phyloP scores from a whole-genome alignment of 2,329 filamentous ascomycete species.

The Colletotrichum sidae region DNA sequence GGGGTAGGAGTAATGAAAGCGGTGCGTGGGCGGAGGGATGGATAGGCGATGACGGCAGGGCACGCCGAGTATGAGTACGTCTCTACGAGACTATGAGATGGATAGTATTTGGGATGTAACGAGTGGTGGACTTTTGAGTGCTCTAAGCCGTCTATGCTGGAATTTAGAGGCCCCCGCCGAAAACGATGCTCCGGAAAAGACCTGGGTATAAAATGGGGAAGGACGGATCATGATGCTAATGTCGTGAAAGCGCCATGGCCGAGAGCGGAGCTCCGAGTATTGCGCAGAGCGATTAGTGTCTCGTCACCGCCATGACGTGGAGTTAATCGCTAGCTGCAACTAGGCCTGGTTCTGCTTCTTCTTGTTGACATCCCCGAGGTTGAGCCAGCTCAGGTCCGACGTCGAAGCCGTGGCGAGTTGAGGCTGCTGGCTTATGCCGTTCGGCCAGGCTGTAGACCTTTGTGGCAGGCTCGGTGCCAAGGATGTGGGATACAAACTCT shows the following conservation, averaged over 20 bases:
- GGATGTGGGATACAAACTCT: slow-evolving; percentile 56
- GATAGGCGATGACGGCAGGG: slow-evolving; percentile 14
- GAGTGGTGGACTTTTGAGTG: slow-evolving; percentile 37
- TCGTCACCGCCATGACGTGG: slow-evolving; percentile 33
- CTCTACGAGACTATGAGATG: slow-evolving; percentile 21
- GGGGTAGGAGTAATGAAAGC: slow-evolving; percentile 12
- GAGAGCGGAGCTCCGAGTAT: slow-evolving; percentile 32
- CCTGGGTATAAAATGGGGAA: slow-evolving; percentile 40
- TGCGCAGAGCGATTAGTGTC: slow-evolving; percentile 29
- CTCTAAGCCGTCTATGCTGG: slow-evolving; percentile 39
- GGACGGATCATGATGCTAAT: slow-evolving; percentile 39
- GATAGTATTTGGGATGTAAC: slow-evolving; percentile 32
- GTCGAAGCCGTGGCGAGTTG: slow-evolving; percentile 62
- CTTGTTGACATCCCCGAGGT: slow-evolving; percentile 65
- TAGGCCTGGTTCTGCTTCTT: slow-evolving; percentile 23
- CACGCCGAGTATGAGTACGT: slow-evolving; percentile 24
- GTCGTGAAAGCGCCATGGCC: slow-evolving; percentile 37
- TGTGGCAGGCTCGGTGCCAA: slow-evolving; percentile 51
- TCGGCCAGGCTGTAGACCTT: slow-evolving; percentile 44
- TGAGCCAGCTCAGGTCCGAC: slow-evolving; percentile 84
- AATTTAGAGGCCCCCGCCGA: slow-evolving; percentile 33
- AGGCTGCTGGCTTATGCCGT: slow-evolving; percentile 60
- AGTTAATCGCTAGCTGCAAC: slow-evolving; percentile 5
- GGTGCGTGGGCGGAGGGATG: slow-evolving; percentile 17
- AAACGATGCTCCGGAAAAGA: slow-evolving; percentile 40